Base-by-base conservation (phyloP, 345 rosid species). In the Salix exigua region DNA sequence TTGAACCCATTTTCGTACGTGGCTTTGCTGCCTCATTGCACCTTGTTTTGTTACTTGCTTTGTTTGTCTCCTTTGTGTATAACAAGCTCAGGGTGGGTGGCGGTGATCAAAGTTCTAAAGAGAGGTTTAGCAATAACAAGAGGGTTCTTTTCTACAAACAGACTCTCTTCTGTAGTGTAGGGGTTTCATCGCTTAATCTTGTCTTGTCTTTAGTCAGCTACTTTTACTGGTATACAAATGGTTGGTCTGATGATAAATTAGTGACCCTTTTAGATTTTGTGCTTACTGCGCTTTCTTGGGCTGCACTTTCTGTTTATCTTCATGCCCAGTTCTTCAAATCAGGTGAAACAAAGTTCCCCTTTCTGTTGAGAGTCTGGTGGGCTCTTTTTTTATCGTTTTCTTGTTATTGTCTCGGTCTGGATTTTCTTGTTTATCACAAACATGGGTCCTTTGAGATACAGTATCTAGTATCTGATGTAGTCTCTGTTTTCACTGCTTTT, bases 351-450 rank as follows among this genome's bases (percentile, higher is more conserved):
- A 86, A 78, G 72, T 84, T 89, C 63, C 91, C 89, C 4, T 48
- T 87, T 66, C 69, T 84, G 4, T 83, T 94, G 77, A 87, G 92
- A 78, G 72, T 87, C 67, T 94, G 97, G 97, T 89, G 91, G 91
- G 91, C 82, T 21, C 85, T 90, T 75, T 91, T 81, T 77, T 76
- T 85, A 18, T 60, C 82, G 69, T 73, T 91, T 79, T 89, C 96
- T 68, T 86, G 88, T 86, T 94, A 82, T 85, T 83, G 85, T 72
- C 83, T 91, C 71, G 87, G 87, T 74, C 66, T 87, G 66, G 94
- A 88, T 79, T 11, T 86, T 74, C 71, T 90, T 83, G 72, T 85
- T 55, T 78, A 75, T 77, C 72, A 70, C 44, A 82, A 37, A 62
- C 86, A 84, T 63, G 64, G 37, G 14, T 19, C 78, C 4, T 77